Evolutionary conservation across 2,329 filamentous ascomycete genomes (phyloP).

Genomic region (Cladosporium sp.): DNA sequence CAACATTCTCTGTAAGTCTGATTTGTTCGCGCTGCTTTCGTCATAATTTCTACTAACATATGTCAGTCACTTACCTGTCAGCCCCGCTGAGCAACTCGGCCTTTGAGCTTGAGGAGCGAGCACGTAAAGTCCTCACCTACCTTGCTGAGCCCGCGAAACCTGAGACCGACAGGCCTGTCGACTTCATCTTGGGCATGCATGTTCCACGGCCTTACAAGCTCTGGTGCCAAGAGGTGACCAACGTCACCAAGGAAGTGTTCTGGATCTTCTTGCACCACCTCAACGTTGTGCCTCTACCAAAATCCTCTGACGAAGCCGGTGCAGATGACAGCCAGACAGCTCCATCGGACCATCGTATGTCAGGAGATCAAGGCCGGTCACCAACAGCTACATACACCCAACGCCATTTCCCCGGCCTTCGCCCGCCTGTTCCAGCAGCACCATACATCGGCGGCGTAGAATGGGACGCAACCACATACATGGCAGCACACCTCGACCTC

Average conservation of each 20-base stretch:
- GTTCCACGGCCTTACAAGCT: constrained; percentile 83
- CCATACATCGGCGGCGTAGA: constrained; percentile 97
- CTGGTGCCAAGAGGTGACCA: constrained; percentile 90
- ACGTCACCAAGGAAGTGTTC: constrained; percentile 96
- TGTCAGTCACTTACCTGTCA: constrained; percentile 72
- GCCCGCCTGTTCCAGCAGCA: constrained; percentile 87
- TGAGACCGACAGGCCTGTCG: constrained; percentile 73
- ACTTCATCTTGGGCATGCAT: constrained; percentile 88
- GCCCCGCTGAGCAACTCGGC: constrained; percentile 52
- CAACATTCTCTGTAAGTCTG: constrained; percentile 65
- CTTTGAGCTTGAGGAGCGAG: constrained; percentile 57
- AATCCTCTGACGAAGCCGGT: constrained; percentile 16
- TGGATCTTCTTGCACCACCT: constrained; percentile 98
- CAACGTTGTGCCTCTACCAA: constrained; percentile 74
- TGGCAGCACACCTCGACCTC: constrained; percentile 88
- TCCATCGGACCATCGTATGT: constrained; percentile 16
- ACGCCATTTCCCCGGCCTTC: constrained; percentile 77
- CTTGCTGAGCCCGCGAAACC: constrained; percentile 76
- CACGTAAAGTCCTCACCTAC: constrained; percentile 73
- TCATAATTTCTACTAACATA: constrained; percentile 15
- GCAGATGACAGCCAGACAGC: constrained; percentile 22
- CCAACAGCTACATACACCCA: constrained; percentile 51
- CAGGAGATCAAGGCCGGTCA: constrained; percentile 25
- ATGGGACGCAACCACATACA: constrained; percentile 97
- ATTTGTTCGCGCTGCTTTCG: background rate